These are phyloP conservation scores for Monilinia vaccinii-corymbosi DNA, from an alignment of 2,329 filamentous ascomycete genomes.

Conservation along the genomic window DNA sequence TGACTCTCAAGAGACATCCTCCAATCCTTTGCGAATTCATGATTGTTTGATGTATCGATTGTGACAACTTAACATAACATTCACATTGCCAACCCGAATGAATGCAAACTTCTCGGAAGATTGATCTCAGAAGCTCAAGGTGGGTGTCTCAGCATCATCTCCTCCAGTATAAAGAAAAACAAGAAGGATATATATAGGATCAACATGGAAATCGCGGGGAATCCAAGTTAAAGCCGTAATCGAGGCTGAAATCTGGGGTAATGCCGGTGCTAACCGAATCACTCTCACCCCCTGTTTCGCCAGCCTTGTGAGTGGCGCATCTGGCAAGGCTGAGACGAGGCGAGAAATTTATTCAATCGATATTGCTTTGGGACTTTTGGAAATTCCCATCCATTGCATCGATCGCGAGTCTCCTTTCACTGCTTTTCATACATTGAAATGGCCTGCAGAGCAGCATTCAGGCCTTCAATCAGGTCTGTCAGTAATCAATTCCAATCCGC, in stretches of 20 bases:
- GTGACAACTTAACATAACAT: neutral
- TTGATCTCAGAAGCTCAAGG: neutral
- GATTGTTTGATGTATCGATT: neutral
- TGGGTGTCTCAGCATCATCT: neutral
- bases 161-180: neutral
- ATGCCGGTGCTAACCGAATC: slow-evolving; percentile 1
- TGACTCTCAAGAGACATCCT: neutral
- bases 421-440: slow-evolving; percentile 7
- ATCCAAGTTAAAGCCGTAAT: neutral
- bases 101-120: neutral
- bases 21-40: slow-evolving; percentile 10
- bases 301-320: neutral
- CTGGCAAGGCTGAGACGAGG: slow-evolving; percentile 6
- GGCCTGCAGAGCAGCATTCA: slow-evolving; percentile 19
- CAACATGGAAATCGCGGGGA: neutral
- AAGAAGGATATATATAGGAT: neutral
- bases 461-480: slow-evolving; percentile 17
- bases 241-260: slow-evolving; percentile 10
- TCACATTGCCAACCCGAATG: neutral
- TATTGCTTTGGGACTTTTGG: neutral
- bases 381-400: no score
- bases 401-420: neutral
- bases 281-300: neutral
- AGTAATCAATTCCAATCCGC: slow-evolving; percentile 14
- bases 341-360: slow-evolving; percentile 3